phyloP scores from a whole-genome alignment of 208 protist species.

The Trypanosomatidae sp. region DNA sequence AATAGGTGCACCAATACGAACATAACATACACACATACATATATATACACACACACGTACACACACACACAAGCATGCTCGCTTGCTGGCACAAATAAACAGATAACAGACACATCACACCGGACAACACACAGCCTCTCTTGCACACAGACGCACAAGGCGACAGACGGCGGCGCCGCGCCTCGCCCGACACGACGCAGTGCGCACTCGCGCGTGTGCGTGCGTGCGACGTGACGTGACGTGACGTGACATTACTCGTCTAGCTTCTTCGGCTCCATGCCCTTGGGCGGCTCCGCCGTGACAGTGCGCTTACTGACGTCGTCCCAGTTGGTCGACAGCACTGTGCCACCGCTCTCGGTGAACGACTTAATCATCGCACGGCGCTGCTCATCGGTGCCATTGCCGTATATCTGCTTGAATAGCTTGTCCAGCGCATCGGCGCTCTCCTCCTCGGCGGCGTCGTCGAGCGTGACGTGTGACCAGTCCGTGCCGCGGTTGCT shows the following conservation, averaged over 20 bases:
- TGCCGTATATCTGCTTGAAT: conserved; percentile 91
- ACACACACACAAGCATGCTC: neutral
- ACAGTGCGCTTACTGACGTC: conserved; percentile 87
- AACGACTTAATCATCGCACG: conserved; percentile 94
- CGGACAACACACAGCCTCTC: too few relatives aligned
- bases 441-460: conserved; percentile 81
- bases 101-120: neutral
- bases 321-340: conserved; percentile 94
- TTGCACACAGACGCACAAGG: neutral
- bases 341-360: conserved; percentile 90
- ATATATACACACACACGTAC: neutral
- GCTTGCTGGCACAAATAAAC: neutral
- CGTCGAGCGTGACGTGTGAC: conserved; percentile 49
- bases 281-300: conserved; percentile 62
- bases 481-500: conserved; percentile 83
- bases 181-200: neutral
- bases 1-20: neutral
- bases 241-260: conserved; percentile 9
- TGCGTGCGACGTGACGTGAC: neutral
- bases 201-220: too few relatives aligned
- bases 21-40: neutral
- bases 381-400: conserved; percentile 81
- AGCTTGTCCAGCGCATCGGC: conserved; percentile 85
- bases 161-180: too few relatives aligned
- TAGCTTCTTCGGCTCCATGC: conserved; percentile 80